Evolutionary conservation across 805 yeast species (phyloP).

Genomic region (Metschnikowia borealis): DNA sequence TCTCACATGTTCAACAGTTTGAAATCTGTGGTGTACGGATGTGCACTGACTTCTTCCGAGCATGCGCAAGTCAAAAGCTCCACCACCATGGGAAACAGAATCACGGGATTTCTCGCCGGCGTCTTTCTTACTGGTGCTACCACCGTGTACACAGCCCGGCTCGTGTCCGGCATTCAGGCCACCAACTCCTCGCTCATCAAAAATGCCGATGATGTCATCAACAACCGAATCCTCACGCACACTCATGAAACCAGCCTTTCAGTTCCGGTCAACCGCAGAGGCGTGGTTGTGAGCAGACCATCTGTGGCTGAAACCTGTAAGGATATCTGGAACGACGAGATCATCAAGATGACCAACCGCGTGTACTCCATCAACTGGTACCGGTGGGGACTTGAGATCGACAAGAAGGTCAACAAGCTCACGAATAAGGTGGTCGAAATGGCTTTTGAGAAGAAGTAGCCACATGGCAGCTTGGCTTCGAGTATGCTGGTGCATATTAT

Average conservation of each 20-base stretch:
- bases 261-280: constrained; percentile 36
- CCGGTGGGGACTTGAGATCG: constrained; percentile 34
- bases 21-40: neutral
- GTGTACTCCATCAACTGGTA: constrained; percentile 53
- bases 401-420: constrained; percentile 27
- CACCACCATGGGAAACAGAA: constrained; percentile 37
- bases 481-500: no score
- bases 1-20: no score
- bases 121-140: constrained; percentile 59
- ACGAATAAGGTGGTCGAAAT: constrained; percentile 23
- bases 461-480: neutral
- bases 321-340: constrained; percentile 78
- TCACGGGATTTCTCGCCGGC: constrained; percentile 46
- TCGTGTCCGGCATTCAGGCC: constrained; percentile 46
- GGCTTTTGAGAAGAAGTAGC: constrained; percentile 10
- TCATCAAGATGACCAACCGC: constrained; percentile 61
- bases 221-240: constrained; percentile 49
- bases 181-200: constrained; percentile 46
- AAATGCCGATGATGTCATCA: constrained; percentile 47
- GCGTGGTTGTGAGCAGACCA: constrained; percentile 28
- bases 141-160: constrained; percentile 57
- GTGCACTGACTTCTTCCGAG: neutral
- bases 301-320: constrained; percentile 56
- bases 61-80: neutral
- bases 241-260: constrained; percentile 42